These are phyloP conservation scores for Nyssa sinensis DNA, from an alignment of 148 eudicot species.

Conservation along the genomic window DNA sequence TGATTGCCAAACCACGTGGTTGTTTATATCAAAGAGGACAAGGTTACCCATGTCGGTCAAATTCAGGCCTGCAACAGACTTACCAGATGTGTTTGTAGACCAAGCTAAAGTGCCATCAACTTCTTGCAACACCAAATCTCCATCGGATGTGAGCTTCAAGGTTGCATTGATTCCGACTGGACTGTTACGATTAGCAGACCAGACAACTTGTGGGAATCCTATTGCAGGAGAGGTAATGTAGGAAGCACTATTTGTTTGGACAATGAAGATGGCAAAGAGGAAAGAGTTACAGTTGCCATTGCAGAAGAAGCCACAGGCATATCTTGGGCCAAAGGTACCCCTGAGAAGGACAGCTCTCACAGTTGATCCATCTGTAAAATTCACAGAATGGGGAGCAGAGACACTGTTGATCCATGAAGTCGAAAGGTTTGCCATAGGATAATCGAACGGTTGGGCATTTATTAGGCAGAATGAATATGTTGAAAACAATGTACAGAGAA, in stretches of 20 bases:
- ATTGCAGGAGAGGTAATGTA: background rate
- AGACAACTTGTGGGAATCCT: conserved; percentile 25
- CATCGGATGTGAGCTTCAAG: conserved; percentile 23
- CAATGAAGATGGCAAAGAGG: background rate
- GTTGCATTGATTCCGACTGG: conserved; percentile 21
- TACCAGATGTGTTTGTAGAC: conserved; percentile 29
- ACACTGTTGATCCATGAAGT: background rate
- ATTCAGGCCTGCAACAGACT: conserved; percentile 29
- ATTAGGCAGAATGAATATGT: no score
- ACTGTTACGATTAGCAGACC: conserved; percentile 34
- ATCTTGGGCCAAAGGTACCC: background rate
- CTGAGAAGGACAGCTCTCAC: background rate
- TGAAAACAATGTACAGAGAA: no score
- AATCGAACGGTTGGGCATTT: background rate
- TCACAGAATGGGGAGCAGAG: no score
- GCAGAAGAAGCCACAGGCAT: background rate
- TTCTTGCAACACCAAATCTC: conserved; percentile 30
- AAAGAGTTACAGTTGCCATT: background rate
- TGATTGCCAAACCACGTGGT: conserved; percentile 39
- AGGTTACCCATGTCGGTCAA: conserved; percentile 34
- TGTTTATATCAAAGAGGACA: conserved; percentile 22
- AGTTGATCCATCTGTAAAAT: no score
- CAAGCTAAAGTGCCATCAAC: conserved; percentile 26
- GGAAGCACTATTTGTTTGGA: no score
- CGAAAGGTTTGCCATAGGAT: background rate